phyloP scores from a whole-genome alignment of 2,329 filamentous ascomycete genomes.

The Colletotrichum paranaense region DNA sequence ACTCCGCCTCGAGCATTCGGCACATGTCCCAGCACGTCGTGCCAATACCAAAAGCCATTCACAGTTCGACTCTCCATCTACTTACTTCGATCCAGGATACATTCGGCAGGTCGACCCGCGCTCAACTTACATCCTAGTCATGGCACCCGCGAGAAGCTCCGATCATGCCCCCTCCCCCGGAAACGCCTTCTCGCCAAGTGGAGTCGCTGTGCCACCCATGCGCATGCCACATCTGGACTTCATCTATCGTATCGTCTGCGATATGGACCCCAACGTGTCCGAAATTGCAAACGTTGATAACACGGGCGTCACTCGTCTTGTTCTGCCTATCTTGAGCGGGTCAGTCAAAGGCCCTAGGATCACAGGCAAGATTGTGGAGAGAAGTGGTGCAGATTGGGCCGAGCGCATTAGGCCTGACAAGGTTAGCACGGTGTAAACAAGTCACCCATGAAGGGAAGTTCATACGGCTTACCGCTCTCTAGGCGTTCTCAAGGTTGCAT shows the following conservation, averaged over 20 bases:
- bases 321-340: slow-evolving; percentile 38
- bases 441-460: not conserved
- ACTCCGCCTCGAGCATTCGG: not conserved
- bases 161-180: slow-evolving; percentile 31
- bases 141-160: not conserved
- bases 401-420: slow-evolving; percentile 33
- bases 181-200: slow-evolving; percentile 34
- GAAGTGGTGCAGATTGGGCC: slow-evolving; percentile 40
- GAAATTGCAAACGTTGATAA: slow-evolving; percentile 35
- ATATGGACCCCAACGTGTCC: slow-evolving; percentile 35
- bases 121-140: not conserved
- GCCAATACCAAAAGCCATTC: not conserved
- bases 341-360: slow-evolving; percentile 36
- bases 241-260: slow-evolving; percentile 39
- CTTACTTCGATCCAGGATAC: not conserved
- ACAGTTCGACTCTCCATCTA: not conserved
- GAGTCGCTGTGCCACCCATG: slow-evolving; percentile 36
- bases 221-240: slow-evolving; percentile 38
- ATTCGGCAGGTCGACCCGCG: not conserved
- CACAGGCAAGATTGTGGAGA: slow-evolving; percentile 37
- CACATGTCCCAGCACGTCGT: not conserved
- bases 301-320: slow-evolving; percentile 32
- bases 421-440: not conserved
- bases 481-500: slow-evolving; percentile 35
- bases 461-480: not conserved